Base-by-base conservation (phyloP, 371 early-diverging fungal genomes). In the Gilbertella persicaria region DNA sequence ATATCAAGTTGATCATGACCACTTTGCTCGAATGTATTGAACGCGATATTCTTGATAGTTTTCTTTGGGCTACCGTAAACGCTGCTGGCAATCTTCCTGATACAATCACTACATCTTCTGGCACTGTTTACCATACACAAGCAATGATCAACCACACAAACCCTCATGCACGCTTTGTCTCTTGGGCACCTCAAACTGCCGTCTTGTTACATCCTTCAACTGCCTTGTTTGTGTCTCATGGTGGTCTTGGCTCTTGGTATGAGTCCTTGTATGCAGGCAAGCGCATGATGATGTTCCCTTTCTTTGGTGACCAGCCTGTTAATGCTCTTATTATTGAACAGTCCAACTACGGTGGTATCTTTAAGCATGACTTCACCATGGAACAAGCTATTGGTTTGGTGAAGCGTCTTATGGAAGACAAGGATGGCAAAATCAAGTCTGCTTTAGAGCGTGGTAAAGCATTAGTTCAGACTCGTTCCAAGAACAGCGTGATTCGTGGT, bases 161-260 rank as follows among this genome's bases (percentile, higher is more conserved):
- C 5, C 38, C 45, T 21, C 21, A 53, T 45, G 37, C 38, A 0
- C 38, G 36, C 20, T 35, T 54, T 26, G 26, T 55, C 6, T 46
- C 57, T 17, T 70, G 75, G 70, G 63, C 71, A 0, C 78, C 75
- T 17, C 78, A 78, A 26, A 49, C 60, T 23, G 64, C 73, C 16
- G 58, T 78, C 24, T 64, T 78, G 14, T 28, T 52, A 0, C 75
- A 78, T 23, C 48, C 65, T 16, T 64, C 71, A 0, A 65, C 62
- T 12, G 7, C 14, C 1, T 29, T 71, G 0, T 78, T 75, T 44
- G 29, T 78, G 0, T 61, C 68, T 6, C 75, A 75, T 30, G 64
- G 79, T 19, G 79, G 79, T 20, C 54, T 62, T 4, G 67, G 53
- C 5, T 71, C 69, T 16, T 29, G 65, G 14, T 63, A 56, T 38